Base-by-base conservation (phyloP, 768 basidiomycete species). In the Thelephora ganbajun region DNA sequence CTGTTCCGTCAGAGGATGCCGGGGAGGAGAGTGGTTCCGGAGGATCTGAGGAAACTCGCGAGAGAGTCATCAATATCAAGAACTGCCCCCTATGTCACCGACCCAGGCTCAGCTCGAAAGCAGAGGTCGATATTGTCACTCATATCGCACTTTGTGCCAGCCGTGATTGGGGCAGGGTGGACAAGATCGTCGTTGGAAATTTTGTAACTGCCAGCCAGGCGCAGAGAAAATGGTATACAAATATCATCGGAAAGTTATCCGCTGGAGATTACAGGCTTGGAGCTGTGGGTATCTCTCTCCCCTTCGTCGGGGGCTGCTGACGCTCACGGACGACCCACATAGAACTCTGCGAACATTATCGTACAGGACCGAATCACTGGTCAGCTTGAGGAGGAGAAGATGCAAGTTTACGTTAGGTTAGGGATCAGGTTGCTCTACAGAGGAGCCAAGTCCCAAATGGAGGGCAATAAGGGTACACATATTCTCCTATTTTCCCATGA, bases 291-390 rank as follows among this genome's bases (percentile, higher is more conserved):
- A 13, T 22, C 53, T 57, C 20, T 20, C 48, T 45, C 34, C 1
- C 30, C 48, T 11, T 6, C 6, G 49, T 23, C 41, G 11, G 5
- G 12, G 16, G 20, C 20, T 36, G 14, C 36, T 6, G 22, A 16
- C 30, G 1, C 5, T 35, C 46, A 42, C 43, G 43, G 43, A 18
- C 11, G 14, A 11, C 35, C 12, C 16, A 1, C 46, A 6, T 57
- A 89, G 85, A 96, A 99, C 58, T 93, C 90, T 46, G 94, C 92
- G 20, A 99, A 99, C 59, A 96, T 99, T 54, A 90, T 97, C 50
- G 93, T 99, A 1, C 94, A 98, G 66, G 92, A 97, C 60, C 74
- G 94, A 12, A 63, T 78, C 62, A 92, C 89, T 0, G 94, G 94
- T 0, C 86, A 89, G 61, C 61, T 98, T 49, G 85, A 92, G 59